These are phyloP conservation scores for Tilletia caries DNA, from an alignment of 1,284 basidiomycete genomes.

Conservation along the genomic window DNA sequence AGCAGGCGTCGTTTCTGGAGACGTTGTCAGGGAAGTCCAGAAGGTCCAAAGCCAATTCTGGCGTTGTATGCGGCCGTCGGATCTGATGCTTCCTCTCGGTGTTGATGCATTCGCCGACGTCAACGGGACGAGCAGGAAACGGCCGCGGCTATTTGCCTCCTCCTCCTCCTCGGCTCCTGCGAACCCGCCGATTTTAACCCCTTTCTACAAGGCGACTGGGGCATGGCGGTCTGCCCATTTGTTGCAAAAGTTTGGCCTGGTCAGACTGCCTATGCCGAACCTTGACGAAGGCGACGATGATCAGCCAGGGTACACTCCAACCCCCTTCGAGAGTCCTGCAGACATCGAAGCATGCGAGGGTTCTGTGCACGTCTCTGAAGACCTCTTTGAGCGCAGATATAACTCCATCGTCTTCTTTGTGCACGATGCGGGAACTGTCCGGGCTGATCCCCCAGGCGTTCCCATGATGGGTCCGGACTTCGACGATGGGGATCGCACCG, in stretches of 20 bases:
- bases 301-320: background rate
- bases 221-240: slow-evolving; percentile 7
- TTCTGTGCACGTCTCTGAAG: background rate
- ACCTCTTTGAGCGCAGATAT: background rate
- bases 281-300: background rate
- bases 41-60: slow-evolving; percentile 12
- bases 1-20: background rate
- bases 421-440: slow-evolving; percentile 1
- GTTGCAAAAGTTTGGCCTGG: background rate
- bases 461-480: slow-evolving; percentile 1
- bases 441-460: background rate
- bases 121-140: background rate
- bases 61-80: background rate
- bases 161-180: background rate
- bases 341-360: background rate
- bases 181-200: background rate
- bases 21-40: slow-evolving; percentile 11
- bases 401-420: background rate
- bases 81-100: background rate
- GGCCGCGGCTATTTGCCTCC: background rate
- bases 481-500: background rate
- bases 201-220: background rate
- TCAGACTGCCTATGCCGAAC: background rate
- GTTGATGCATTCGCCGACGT: slow-evolving; percentile 6
- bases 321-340: background rate